These are phyloP conservation scores for Cutaneotrichosporon sp. DNA, from an alignment of 1,284 basidiomycete species.

Conservation along the genomic window DNA sequence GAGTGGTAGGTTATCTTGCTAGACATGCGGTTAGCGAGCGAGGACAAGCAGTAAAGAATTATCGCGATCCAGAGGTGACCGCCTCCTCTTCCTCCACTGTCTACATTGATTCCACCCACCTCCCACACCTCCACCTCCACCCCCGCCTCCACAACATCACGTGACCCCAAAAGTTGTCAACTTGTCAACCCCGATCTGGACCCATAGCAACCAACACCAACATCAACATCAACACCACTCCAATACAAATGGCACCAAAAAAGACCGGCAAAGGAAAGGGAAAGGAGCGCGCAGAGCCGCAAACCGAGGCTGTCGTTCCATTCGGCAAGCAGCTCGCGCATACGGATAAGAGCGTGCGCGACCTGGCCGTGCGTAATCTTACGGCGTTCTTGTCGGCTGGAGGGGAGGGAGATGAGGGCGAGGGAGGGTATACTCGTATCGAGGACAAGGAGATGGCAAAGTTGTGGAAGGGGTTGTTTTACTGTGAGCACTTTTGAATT, in stretches of 20 bases:
- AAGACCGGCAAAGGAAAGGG: constrained; percentile 21
- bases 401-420: constrained; percentile 51
- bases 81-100: too few species aligned
- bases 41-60: too few species aligned
- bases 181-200: background rate
- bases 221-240: background rate
- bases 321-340: constrained; percentile 87
- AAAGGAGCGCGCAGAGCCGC: constrained; percentile 42
- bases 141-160: background rate
- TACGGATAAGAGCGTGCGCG: constrained; percentile 86
- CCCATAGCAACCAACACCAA: background rate
- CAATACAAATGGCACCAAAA: constrained; percentile 6
- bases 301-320: constrained; percentile 55
- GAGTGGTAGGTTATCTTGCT: too few species aligned
- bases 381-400: constrained; percentile 70
- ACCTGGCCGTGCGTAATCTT: constrained; percentile 79
- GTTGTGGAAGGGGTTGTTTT: constrained; percentile 97
- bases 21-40: too few species aligned
- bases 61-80: too few species aligned
- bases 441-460: constrained; percentile 78
- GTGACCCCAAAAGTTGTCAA: constrained; percentile 14
- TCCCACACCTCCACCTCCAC: too few species aligned
- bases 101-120: too few species aligned
- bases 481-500: constrained; percentile 65
- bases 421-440: constrained; percentile 49